Conservation (phyloP, 2,329 filamentous ascomycete genomes). For the Nemania abortiva region DNA sequence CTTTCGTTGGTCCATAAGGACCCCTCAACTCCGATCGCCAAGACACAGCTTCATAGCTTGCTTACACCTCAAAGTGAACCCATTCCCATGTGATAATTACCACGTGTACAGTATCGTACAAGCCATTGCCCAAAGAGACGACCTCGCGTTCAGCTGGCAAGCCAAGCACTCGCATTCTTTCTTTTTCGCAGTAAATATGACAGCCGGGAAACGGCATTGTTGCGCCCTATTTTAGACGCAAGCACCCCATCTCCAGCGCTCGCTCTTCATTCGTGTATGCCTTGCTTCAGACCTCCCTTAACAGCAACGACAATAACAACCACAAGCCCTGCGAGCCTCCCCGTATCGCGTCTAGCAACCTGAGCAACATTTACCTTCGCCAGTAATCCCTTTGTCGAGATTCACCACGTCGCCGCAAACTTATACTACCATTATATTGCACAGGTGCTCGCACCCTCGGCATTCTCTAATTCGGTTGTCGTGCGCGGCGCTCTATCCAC, state of each 20-base stretch:
- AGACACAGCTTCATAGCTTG: constrained; percentile 10
- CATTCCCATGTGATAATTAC: constrained; percentile 38
- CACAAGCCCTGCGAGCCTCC: constrained; percentile 10
- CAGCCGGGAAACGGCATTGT: background rate
- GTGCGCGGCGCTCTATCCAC: constrained; percentile 5
- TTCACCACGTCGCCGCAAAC: constrained; percentile 23
- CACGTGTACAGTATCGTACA: constrained; percentile 20
- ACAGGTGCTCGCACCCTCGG: constrained; percentile 14
- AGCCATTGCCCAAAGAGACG: constrained; percentile 4
- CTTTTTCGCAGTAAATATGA: constrained; percentile 15
- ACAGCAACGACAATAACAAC: background rate
- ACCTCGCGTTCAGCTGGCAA: constrained; percentile 7
- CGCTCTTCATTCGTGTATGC: background rate
- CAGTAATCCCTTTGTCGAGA: constrained; percentile 1
- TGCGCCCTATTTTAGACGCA: background rate
- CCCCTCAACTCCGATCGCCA: constrained; percentile 16
- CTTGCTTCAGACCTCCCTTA: constrained; percentile 15
- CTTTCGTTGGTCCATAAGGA: background rate
- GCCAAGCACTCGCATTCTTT: constrained; percentile 9
- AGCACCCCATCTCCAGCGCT: background rate
- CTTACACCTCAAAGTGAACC: constrained; percentile 1
- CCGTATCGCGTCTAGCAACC: background rate
- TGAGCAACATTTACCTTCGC: background rate
- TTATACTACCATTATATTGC: constrained; percentile 15
- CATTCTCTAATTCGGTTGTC: constrained; percentile 9